Evolutionary conservation across 1,284 basidiomycete genomes (phyloP), one percentile per base, ranked within the genome.

Genomic region (Cutaneotrichosporon daszewskae): DNA sequence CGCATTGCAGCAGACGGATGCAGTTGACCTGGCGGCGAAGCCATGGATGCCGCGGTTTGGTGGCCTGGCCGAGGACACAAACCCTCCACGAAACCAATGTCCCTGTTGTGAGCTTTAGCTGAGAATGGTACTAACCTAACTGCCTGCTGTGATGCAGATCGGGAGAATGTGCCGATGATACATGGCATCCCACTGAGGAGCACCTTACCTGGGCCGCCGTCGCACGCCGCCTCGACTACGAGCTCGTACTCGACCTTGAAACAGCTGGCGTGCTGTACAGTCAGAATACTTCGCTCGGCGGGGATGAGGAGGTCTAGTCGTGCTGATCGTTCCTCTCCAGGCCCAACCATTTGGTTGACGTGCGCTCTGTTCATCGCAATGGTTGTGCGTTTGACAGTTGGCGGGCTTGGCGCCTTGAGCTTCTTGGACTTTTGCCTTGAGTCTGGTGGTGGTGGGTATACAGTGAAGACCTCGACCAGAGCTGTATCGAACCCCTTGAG

Each of bases 171-270:
- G 13, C 69, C 68, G 3, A 69, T 57, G 7, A 56, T 57, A 49
- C 60, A 68, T 18, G 42, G 83, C 31, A 91, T 71, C n/a, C 84
- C 81, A 72, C 86, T 78, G 71, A 86, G 77, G 10, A 87, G 13
- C 12, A 49, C 62, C 45, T 80, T 79, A 43, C 79, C 75, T 5
- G 80, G 80, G 5, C 78, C 77, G 17, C 51, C 54, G 20, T 81
- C 84, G 69, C 86, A 77, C 33, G 85, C 74, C 3, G 86, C 87
- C 65, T 82, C 85, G 43, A 88, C 81, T 29, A 75, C 75, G 33
- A 90, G 73, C 37, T 80, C 75, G 66, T 90, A 90, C 1, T 79
- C 82, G 40, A 91, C 81, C 62, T 87, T 84, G 44, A 91, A 83
- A 56, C 85, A 80, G 51, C 83, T 74, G 8, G 85, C 87, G 14